Base-by-base conservation (phyloP, 306 rosid genomes). In the Fragaria vesca region DNA sequence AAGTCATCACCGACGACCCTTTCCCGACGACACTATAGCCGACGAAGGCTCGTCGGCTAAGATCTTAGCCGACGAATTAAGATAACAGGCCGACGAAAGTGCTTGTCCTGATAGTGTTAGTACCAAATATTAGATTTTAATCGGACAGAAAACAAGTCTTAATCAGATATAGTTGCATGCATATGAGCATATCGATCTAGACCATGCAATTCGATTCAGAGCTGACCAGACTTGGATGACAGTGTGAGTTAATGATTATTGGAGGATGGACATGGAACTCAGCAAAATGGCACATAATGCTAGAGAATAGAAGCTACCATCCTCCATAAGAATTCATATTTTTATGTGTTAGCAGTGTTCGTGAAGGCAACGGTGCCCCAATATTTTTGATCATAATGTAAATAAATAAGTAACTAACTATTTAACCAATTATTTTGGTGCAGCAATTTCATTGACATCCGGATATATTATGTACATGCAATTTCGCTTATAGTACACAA, bases 301-400 rank as follows among this genome's bases (percentile, higher is more conserved):
- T 17, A 36, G 70, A 36, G 76, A 73, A 73, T 73, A 55, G 76
- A 73, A 73, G 76, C 51, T 54, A 46, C 76, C 76, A 73, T 73
- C 26, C 76, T 55, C 51, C 76, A 18, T 84, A 43, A 84, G 87
- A 87, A 84, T 15, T 12, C 77, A 12, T 57, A 12, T n/a, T 69
- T 43, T 45, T 69, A 24, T 12, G 26, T 70, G 46, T 12, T 12
- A 21, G 34, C 42, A 74, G 43, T 43, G 69, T 74, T 60, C 69
- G 78, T 74, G 10, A 74, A 57, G 69, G 69, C 69, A 58, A 74
- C 69, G 57, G 68, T 40, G 28, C 36, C 17, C 36, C 21, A 20
- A 0, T 18, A 1, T 18, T 60, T 10, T 12, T 10, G 0, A 58
- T 58, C 16, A 58, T 24, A 10, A 24, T 60, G 66, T 60, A 21